These are phyloP conservation scores for Cystobasidium sp. DNA, from an alignment of 1,284 basidiomycete genomes.

Conservation along the genomic window DNA sequence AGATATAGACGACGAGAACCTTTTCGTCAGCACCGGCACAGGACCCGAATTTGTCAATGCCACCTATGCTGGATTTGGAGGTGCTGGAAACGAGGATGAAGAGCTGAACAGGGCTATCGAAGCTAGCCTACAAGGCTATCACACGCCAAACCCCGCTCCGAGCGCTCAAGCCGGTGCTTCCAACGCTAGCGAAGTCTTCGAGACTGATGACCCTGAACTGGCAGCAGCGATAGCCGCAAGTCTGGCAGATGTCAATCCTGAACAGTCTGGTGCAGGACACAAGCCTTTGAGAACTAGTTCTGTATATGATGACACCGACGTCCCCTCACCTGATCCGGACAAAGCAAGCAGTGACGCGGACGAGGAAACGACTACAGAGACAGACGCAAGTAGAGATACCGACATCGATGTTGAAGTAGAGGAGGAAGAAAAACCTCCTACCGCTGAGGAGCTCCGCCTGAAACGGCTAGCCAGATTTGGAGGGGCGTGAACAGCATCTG, in stretches of 20 bases:
- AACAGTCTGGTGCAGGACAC: neutral
- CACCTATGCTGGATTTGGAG: slow-evolving; percentile 20
- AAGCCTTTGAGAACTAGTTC: neutral
- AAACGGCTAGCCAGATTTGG: slow-evolving; percentile 37
- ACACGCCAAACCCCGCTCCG: neutral
- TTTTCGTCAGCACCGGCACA: slow-evolving; percentile 31
- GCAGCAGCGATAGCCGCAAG: slow-evolving; percentile 42
- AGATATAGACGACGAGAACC: slow-evolving; percentile 32
- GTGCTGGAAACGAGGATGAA: slow-evolving; percentile 38
- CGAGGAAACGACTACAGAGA: neutral
- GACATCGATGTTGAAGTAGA: slow-evolving; percentile 26
- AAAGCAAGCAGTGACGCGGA: neutral
- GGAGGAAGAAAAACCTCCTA: slow-evolving; percentile 29
- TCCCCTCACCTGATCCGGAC: neutral
- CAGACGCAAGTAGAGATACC: neutral
- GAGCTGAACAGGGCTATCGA: slow-evolving; percentile 41
- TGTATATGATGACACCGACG: neutral
- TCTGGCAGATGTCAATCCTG: slow-evolving; percentile 16
- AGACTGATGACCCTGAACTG: slow-evolving; percentile 30
- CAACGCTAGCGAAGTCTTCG: neutral
- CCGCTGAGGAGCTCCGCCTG: slow-evolving; percentile 37
- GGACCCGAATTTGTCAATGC: slow-evolving; percentile 27
- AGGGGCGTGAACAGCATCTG: neutral
- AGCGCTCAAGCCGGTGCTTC: neutral
- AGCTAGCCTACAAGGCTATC: slow-evolving; percentile 27